These are phyloP conservation scores for Strobilomyces confusus DNA, from an alignment of 768 basidiomycete species.

Conservation along the genomic window DNA sequence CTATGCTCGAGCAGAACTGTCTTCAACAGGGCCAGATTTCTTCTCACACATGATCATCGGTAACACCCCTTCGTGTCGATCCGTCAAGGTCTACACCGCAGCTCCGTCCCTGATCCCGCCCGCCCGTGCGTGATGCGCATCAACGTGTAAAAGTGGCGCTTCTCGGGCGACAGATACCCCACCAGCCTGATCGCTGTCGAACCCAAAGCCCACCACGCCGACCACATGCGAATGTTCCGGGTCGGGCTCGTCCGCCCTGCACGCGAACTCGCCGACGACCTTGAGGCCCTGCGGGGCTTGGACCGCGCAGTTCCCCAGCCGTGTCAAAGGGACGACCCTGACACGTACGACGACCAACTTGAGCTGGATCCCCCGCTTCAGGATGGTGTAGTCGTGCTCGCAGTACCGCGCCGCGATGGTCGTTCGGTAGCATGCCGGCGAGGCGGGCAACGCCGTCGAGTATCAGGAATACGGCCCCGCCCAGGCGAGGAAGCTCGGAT, in stretches of 20 bases:
- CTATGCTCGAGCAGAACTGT: constrained; percentile 6
- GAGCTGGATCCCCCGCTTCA: constrained; percentile 10
- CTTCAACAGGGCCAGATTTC: background rate
- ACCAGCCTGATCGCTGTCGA: background rate
- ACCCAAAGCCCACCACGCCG: constrained; percentile 9
- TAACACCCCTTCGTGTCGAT: no score
- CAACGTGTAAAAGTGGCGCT: constrained; percentile 5
- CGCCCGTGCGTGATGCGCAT: constrained; percentile 1
- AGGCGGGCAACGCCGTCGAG: constrained; percentile 6
- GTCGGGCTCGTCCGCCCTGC: background rate
- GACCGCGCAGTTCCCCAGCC: background rate
- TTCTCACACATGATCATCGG: constrained; percentile 1
- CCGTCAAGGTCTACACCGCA: background rate
- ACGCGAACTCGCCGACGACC: background rate
- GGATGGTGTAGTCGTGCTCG: no score
- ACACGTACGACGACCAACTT: constrained; percentile 4
- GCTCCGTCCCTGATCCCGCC: background rate
- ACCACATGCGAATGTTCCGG: background rate
- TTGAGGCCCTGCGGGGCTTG: background rate
- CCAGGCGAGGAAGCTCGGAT: constrained; percentile 14
- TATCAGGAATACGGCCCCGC: constrained; percentile 3
- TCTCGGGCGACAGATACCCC: background rate
- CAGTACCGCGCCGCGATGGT: background rate
- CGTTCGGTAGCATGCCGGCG: constrained; percentile 9
- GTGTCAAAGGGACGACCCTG: background rate